phyloP scores from a whole-genome alignment of 768 basidiomycete genomes.

The Leccinum uliginosum region DNA sequence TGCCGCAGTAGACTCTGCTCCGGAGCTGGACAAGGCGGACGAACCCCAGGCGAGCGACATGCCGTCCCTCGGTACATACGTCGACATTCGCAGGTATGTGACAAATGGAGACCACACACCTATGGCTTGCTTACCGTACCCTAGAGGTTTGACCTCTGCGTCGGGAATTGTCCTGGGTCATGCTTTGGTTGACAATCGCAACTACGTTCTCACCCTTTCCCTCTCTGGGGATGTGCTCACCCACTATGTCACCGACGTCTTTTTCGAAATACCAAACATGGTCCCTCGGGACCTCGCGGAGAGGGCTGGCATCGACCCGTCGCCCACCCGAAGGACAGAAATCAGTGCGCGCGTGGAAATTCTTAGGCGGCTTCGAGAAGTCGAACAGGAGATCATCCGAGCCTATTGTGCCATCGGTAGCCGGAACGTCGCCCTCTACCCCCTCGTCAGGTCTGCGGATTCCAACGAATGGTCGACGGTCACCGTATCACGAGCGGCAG shows the following conservation, averaged over 20 bases:
- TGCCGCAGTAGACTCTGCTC: slow-evolving; percentile 12
- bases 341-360: slow-evolving; percentile 61
- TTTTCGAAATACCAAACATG: slow-evolving; percentile 58
- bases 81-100: slow-evolving; percentile 49
- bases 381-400: slow-evolving; percentile 47
- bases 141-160: slow-evolving; percentile 18
- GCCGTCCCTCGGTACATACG: slow-evolving; percentile 43
- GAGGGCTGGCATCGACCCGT: slow-evolving; percentile 41
- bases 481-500: slow-evolving; percentile 51
- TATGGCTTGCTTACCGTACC: slow-evolving; percentile 7
- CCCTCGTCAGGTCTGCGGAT: slow-evolving; percentile 40
- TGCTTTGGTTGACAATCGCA: slow-evolving; percentile 29
- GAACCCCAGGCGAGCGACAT: slow-evolving; percentile 15
- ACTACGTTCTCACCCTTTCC: slow-evolving; percentile 27
- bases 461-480: slow-evolving; percentile 51
- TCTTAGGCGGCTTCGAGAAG: slow-evolving; percentile 51
- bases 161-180: slow-evolving; percentile 28
- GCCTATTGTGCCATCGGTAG: slow-evolving; percentile 34
- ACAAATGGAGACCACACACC: not conserved
- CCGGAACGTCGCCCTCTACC: slow-evolving; percentile 36
- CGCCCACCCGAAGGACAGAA: slow-evolving; percentile 33
- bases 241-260: slow-evolving; percentile 49
- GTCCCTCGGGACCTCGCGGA: slow-evolving; percentile 40
- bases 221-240: slow-evolving; percentile 49
- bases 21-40: slow-evolving; percentile 11